Evolutionary conservation across 352 stramenopile genomes (phyloP).

Genomic region (Phytophthora syringae): DNA sequence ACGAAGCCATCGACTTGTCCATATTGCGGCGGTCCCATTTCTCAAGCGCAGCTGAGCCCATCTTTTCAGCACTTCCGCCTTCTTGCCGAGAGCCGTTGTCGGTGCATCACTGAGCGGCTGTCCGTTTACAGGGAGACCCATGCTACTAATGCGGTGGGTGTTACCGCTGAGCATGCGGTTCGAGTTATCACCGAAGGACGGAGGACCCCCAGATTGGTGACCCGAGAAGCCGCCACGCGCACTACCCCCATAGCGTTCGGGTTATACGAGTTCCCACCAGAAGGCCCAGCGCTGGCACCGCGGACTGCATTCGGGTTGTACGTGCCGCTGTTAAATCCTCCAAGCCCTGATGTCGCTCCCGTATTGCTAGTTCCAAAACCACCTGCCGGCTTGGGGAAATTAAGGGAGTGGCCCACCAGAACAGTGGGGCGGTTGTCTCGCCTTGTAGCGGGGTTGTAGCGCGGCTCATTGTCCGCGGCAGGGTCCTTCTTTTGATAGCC

Average conservation of each 20-base stretch:
- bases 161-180: conserved; percentile 59
- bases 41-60: conserved; percentile 76
- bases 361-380: conserved; percentile 49
- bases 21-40: conserved; percentile 90
- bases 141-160: conserved; percentile 44
- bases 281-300: conserved; percentile 32
- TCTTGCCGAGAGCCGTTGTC: conserved; percentile 75
- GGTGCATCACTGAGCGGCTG: conserved; percentile 49
- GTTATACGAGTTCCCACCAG: conserved; percentile 31
- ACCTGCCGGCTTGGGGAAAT: conserved; percentile 65
- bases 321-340: conserved; percentile 50
- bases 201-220: conserved; percentile 24
- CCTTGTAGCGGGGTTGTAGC: conserved; percentile 53
- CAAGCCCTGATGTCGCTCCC: conserved; percentile 35
- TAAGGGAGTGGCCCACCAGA: conserved; percentile 79
- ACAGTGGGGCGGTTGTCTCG: conserved; percentile 89
- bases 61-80: conserved; percentile 85
- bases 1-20: conserved; percentile 92
- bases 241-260: conserved; percentile 27
- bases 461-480: conserved; percentile 39
- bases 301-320: conserved; percentile 54
- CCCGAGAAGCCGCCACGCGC: conserved; percentile 26
- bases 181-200: conserved; percentile 63
- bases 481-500: conserved; percentile 84
- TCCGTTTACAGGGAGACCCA: conserved; percentile 58